Percentiles rank a stretch among this genome's conserved stretches.
Evolutionary conservation across 2,329 filamentous ascomycete species (phyloP).

Genomic region (Aspergillus sp.): DNA sequence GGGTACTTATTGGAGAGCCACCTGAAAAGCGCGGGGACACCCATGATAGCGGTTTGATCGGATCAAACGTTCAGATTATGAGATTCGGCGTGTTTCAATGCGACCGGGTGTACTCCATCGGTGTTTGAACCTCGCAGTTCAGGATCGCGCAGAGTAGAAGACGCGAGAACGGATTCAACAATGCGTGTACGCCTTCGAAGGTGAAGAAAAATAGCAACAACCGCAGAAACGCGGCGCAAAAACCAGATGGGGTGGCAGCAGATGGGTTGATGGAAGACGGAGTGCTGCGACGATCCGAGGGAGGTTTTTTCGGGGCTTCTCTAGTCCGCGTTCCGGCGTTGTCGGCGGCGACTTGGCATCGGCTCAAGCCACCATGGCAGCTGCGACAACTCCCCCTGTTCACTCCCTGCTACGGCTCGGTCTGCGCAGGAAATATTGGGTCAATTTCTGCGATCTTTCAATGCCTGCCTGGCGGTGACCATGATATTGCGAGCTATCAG

Average conservation of each 20-base stretch:
- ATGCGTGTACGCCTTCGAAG: neutral
- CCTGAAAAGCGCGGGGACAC: slow-evolving; percentile 89
- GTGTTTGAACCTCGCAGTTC: neutral
- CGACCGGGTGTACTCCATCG: slow-evolving; percentile 1
- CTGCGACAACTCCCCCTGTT: neutral
- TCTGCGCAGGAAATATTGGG: no score
- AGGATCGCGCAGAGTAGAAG: no score
- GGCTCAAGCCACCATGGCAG: slow-evolving; percentile 1
- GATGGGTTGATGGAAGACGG: neutral
- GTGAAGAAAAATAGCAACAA: neutral
- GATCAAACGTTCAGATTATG: slow-evolving; percentile 1
- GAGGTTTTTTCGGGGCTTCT: slow-evolving; percentile 12
- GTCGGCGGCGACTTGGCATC: slow-evolving; percentile 14
- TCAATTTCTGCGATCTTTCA: slow-evolving; percentile 12
- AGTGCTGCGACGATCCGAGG: slow-evolving; percentile 5
- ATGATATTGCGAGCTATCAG: slow-evolving; percentile 28
- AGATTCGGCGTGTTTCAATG: neutral
- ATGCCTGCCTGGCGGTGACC: slow-evolving; percentile 30
- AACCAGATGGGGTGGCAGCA: neutral
- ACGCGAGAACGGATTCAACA: no score
- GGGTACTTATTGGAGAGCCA: slow-evolving; percentile 97
- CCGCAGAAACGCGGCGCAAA: neutral
- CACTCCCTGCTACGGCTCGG: no score
- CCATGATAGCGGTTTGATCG: slow-evolving; percentile 49
- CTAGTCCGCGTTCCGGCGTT: slow-evolving; percentile 15